These are phyloP conservation scores for Cordyceps farinosa DNA, from an alignment of 2,329 filamentous ascomycete species.

Conservation along the genomic window DNA sequence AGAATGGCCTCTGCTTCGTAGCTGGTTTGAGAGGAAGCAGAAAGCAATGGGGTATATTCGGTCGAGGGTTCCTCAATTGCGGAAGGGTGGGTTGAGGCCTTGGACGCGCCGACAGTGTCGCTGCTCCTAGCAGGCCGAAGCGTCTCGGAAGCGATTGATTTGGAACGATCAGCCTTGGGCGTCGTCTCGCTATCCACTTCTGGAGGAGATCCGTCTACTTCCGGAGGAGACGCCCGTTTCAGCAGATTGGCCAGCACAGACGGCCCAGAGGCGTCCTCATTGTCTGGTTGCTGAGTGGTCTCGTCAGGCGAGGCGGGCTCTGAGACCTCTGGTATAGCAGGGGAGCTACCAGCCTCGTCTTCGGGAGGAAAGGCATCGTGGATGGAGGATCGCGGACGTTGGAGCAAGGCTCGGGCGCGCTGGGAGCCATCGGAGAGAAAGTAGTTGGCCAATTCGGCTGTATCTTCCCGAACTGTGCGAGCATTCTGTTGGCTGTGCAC, in stretches of 20 bases:
- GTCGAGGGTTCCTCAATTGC: constrained; percentile 24
- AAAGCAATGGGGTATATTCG: constrained; percentile 49
- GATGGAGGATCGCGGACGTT: constrained; percentile 30
- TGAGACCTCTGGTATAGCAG: constrained; percentile 59
- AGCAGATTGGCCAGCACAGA: constrained; percentile 50
- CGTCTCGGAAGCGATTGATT: neutral
- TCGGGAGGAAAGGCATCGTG: constrained; percentile 28
- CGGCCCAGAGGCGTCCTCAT: constrained; percentile 27
- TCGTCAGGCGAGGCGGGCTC: constrained; percentile 51
- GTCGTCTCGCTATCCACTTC: constrained; percentile 18
- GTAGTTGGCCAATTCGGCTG: constrained; percentile 80
- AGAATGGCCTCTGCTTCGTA: constrained; percentile 38
- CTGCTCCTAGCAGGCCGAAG: neutral
- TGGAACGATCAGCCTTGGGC: neutral
- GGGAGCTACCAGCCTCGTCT: constrained; percentile 31
- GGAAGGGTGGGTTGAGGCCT: neutral
- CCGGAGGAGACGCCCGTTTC: constrained; percentile 43
- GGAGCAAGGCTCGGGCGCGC: constrained; percentile 46
- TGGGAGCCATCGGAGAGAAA: constrained; percentile 63
- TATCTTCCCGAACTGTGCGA: constrained; percentile 77
- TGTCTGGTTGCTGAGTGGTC: constrained; percentile 19
- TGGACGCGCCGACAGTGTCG: constrained; percentile 8
- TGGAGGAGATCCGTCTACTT: constrained; percentile 3
- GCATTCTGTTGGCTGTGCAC: constrained; percentile 71
- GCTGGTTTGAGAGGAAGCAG: constrained; percentile 30